These are phyloP conservation scores for Mucor plumbeus DNA, from an alignment of 371 early-diverging fungal species.

Conservation along the genomic window DNA sequence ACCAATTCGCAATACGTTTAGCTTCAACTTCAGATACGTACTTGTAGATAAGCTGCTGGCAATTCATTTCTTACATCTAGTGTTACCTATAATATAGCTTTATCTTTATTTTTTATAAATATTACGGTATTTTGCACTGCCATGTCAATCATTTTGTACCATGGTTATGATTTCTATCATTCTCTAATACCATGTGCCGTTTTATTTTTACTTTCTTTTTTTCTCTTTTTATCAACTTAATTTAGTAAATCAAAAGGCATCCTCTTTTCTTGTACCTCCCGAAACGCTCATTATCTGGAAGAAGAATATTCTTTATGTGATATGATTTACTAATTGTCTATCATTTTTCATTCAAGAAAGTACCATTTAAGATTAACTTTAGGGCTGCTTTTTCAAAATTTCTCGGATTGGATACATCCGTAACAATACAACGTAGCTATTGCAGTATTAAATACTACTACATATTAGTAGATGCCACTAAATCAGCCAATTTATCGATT, in stretches of 20 bases:
- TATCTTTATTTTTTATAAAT: not conserved
- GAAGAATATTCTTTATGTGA: too few species aligned
- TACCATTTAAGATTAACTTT: too few species aligned
- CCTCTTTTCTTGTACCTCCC: not conserved
- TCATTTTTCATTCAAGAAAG: too few species aligned
- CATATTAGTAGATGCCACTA: too few species aligned
- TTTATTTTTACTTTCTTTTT: not conserved
- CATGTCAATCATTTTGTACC: constrained; percentile 1
- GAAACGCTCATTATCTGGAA: not conserved
- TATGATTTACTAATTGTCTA: too few species aligned
- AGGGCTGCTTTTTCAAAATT: too few species aligned
- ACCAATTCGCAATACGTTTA: not conserved
- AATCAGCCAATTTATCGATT: too few species aligned
- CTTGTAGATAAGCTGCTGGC: not conserved
- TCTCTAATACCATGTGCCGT: not conserved
- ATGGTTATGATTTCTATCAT: not conserved
- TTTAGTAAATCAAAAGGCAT: not conserved
- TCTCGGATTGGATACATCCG: too few species aligned
- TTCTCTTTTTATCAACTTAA: not conserved
- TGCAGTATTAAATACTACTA: too few species aligned
- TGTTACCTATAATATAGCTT: not conserved
- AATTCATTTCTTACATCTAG: not conserved
- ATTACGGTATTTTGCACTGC: not conserved
- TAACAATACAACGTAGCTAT: too few species aligned
- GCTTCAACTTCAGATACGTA: not conserved